Conservation (phyloP, 768 basidiomycete species). For the Hypholoma sublateritium region DNA sequence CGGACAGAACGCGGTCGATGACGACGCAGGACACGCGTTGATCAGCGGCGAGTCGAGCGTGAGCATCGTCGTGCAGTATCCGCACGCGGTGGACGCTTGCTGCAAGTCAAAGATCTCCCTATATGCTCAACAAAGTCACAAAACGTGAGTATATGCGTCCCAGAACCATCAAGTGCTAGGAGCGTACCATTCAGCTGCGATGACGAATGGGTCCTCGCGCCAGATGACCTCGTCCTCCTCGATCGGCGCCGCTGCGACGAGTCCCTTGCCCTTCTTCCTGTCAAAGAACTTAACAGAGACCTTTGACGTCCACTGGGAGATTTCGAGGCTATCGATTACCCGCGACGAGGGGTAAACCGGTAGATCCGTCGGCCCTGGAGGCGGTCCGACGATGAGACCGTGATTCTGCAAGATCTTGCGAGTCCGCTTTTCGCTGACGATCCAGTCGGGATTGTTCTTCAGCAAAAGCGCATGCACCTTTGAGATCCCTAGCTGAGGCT, state of each 20-base stretch:
- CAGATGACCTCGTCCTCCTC: constrained; percentile 74
- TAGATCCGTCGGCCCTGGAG: constrained; percentile 16
- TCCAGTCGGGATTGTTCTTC: constrained; percentile 61
- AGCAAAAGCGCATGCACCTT: constrained; percentile 72
- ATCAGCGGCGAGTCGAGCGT: constrained; percentile 42
- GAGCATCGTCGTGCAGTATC: constrained; percentile 71
- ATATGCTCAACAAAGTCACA: constrained; percentile 15
- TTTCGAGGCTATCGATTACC: constrained; percentile 62
- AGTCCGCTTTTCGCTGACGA: constrained; percentile 82
- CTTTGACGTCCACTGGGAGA: constrained; percentile 60
- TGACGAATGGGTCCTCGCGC: constrained; percentile 81
- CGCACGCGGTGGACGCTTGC: constrained; percentile 58
- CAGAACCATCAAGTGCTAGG: not conserved
- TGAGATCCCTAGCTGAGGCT: constrained; percentile 67
- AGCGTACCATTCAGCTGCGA: constrained; percentile 78
- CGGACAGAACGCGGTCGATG: constrained; percentile 46
- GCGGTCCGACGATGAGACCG: constrained; percentile 40
- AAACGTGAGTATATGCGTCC: not conserved
- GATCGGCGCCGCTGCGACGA: constrained; percentile 71
- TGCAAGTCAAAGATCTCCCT: constrained; percentile 84
- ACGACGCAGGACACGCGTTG: constrained; percentile 51
- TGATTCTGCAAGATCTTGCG: constrained; percentile 67
- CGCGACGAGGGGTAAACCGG: constrained; percentile 58
- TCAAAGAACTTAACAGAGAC: constrained; percentile 69
- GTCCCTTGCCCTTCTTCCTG: constrained; percentile 76